A percentile compares a stretch with the other conserved stretches of the same genome.
phyloP scores from a whole-genome alignment of 768 basidiomycete species.

The Mycena crocata region DNA sequence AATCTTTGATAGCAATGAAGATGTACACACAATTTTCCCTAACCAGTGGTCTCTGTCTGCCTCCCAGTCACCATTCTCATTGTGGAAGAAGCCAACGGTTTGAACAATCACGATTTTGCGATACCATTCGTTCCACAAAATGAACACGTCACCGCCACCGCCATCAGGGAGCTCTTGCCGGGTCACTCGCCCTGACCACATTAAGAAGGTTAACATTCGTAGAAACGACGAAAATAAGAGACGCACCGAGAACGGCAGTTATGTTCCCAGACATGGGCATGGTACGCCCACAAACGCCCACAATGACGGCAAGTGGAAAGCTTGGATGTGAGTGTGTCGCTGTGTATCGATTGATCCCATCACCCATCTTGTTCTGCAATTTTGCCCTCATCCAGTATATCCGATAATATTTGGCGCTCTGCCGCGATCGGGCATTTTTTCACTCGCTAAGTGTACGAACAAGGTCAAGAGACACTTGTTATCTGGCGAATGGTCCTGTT shows the following conservation, averaged over 20 bases:
- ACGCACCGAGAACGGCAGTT: conserved; percentile 13
- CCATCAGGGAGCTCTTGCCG: too few species aligned
- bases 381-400: background rate
- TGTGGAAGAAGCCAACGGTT: background rate
- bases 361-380: background rate
- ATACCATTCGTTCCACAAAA: conserved; percentile 11
- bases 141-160: background rate
- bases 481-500: background rate
- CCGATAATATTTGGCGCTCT: background rate
- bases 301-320: background rate
- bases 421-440: conserved; percentile 1
- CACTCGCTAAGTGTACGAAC: background rate
- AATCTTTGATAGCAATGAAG: background rate
- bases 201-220: background rate
- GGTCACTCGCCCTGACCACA: background rate
- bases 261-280: conserved; percentile 15
- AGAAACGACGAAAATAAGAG: background rate
- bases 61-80: background rate
- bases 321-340: background rate
- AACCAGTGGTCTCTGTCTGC: background rate
- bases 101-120: conserved; percentile 5
- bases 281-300: conserved; percentile 15
- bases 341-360: conserved; percentile 8
- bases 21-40: conserved; percentile 16
- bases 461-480: background rate